These are phyloP conservation scores for Liquidambar formosana DNA, from an alignment of 164 flowering plant genomes.

Conservation along the genomic window DNA sequence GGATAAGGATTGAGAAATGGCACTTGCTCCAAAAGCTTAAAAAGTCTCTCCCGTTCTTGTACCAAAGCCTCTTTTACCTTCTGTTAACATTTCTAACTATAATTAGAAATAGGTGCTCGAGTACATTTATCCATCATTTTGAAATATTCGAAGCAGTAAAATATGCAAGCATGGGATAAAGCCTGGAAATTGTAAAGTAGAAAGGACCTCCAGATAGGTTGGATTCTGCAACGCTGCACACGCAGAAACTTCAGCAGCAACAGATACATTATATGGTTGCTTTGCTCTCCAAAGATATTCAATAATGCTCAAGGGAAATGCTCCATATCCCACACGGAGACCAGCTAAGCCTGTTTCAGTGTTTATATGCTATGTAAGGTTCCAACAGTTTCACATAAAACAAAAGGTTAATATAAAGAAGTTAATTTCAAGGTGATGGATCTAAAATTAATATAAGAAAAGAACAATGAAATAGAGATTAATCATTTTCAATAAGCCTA, in stretches of 20 bases:
- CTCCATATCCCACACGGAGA: constrained; percentile 96
- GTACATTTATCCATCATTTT: background rate
- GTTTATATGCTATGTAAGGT: background rate
- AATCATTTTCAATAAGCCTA: background rate
- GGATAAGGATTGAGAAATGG: constrained; percentile 88
- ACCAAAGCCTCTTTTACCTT: constrained; percentile 82
- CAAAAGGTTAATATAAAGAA: background rate
- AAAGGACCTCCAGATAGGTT: constrained; percentile 74
- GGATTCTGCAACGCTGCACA: constrained; percentile 95
- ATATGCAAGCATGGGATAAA: background rate
- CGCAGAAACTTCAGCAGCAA: constrained; percentile 96
- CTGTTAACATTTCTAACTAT: constrained; percentile 41
- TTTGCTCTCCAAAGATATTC: constrained; percentile 97
- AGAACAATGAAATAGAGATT: background rate
- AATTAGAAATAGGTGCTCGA: constrained; percentile 17
- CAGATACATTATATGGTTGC: constrained; percentile 98
- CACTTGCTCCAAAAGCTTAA: constrained; percentile 63
- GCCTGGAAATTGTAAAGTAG: background rate
- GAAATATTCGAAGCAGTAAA: background rate
- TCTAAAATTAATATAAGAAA: background rate
- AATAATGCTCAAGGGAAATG: constrained; percentile 87
- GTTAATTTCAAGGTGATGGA: background rate
- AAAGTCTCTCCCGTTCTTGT: constrained; percentile 79
- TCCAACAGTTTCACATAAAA: background rate
- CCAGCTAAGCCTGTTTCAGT: constrained; percentile 85